Evolutionary conservation across 208 protist species (phyloP).

Genomic region (Trypanosoma boissoni): DNA sequence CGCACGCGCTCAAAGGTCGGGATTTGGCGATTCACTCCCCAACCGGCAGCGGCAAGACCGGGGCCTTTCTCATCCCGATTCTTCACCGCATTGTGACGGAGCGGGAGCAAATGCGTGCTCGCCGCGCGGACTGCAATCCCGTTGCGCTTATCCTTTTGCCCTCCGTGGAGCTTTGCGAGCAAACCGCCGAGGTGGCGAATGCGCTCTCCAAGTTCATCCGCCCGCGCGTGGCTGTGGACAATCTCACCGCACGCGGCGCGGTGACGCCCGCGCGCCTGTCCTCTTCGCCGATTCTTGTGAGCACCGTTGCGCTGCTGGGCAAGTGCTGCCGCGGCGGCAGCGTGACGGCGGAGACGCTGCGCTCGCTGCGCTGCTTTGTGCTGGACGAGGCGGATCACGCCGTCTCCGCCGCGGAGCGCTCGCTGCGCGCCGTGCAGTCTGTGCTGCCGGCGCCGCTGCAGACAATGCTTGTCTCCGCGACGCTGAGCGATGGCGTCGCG

Average conservation of each 20-base stretch:
- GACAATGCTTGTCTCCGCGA: conserved; percentile 94
- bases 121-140: conserved; percentile 45
- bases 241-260: conserved; percentile 60
- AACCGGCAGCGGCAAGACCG: conserved; percentile 89
- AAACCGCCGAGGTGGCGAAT: conserved; percentile 83
- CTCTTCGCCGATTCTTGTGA: conserved; percentile 82
- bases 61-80: conserved; percentile 86
- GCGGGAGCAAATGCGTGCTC: conserved; percentile 50
- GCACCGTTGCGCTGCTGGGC: conserved; percentile 82
- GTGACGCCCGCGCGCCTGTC: conserved; percentile 58
- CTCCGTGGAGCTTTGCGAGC: conserved; percentile 95
- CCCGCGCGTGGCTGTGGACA: conserved; percentile 78
- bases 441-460: conserved; percentile 90
- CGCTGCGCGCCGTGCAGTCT: conserved; percentile 82
- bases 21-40: conserved; percentile 87
- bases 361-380: conserved; percentile 80
- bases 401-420: conserved; percentile 92
- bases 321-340: conserved; percentile 47
- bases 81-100: conserved; percentile 83
- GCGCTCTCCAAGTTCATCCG: conserved; percentile 76
- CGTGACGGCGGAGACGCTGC: conserved; percentile 54
- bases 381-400: conserved; percentile 97
- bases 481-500: conserved; percentile 91
- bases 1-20: conserved; percentile 89
- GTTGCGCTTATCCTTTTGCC: conserved; percentile 94